These are phyloP conservation scores for Odonthalia washingtoniensis DNA, from an alignment of 31 red algal genomes.

Conservation along the genomic window DNA sequence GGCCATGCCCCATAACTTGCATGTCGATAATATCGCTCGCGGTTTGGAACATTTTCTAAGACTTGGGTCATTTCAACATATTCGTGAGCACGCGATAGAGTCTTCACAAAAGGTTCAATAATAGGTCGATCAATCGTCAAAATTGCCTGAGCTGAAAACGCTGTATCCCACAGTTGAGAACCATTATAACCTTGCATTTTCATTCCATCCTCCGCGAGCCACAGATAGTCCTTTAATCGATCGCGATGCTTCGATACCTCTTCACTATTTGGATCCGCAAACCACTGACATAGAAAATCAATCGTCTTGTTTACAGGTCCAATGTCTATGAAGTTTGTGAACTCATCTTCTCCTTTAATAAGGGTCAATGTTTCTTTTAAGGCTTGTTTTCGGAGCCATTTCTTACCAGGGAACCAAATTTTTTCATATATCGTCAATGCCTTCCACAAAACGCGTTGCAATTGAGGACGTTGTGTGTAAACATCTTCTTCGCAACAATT, in stretches of 20 bases:
- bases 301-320: slow-evolving; percentile 99
- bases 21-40: slow-evolving; percentile 91
- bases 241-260: slow-evolving; percentile 78
- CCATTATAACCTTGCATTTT: slow-evolving; percentile 99
- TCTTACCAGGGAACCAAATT: slow-evolving; percentile 81
- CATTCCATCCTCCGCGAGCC: slow-evolving; percentile 99
- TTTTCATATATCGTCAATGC: slow-evolving; percentile 76
- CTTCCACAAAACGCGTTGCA: slow-evolving; percentile 90
- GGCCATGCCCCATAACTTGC: slow-evolving; percentile 97
- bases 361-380: slow-evolving; percentile 75
- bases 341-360: slow-evolving; percentile 81
- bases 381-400: slow-evolving; percentile 60
- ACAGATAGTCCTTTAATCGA: slow-evolving; percentile 94
- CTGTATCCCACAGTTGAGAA: slow-evolving; percentile 99
- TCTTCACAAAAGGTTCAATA: slow-evolving; percentile 57
- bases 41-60: slow-evolving; percentile 79
- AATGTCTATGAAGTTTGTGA: slow-evolving; percentile 92
- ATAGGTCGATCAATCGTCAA: slow-evolving; percentile 40
- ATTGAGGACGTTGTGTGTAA: slow-evolving; percentile 78
- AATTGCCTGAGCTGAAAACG: slow-evolving; percentile 95
- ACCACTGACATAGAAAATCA: slow-evolving; percentile 89
- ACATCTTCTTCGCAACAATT: slow-evolving; percentile 88
- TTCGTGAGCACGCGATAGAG: slow-evolving; percentile 73
- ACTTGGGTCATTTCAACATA: slow-evolving; percentile 96
- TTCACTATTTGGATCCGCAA: slow-evolving; percentile 76